phyloP scores from a whole-genome alignment of 345 rosid genomes.

The Bretschneidera sinensis region DNA sequence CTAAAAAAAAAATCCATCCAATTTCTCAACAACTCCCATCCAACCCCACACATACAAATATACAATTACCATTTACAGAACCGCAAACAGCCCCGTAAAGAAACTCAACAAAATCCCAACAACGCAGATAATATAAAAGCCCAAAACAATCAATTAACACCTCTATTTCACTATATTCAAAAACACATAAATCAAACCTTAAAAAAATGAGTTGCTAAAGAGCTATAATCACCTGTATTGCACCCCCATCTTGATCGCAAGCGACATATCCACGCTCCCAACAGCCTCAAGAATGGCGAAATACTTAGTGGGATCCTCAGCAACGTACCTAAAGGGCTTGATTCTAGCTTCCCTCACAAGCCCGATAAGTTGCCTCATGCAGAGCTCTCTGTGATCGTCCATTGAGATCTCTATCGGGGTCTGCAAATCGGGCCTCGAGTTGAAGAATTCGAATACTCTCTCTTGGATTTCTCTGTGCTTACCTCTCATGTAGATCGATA shows the following conservation, averaged over 20 bases:
- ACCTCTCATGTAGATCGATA: constrained; percentile 65
- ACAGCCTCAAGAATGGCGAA: constrained; percentile 80
- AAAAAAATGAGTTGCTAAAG: neutral
- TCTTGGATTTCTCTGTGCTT: constrained; percentile 79
- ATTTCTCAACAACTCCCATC: no score
- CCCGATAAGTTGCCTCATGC: constrained; percentile 75
- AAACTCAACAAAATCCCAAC: no score
- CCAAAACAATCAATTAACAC: neutral
- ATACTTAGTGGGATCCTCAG: constrained; percentile 78
- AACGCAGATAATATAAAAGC: no score
- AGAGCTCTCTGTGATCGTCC: constrained; percentile 78
- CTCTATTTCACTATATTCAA: neutral
- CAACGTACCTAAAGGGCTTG: constrained; percentile 58
- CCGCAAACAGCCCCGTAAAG: no score
- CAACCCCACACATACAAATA: no score
- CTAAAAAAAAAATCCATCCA: no score
- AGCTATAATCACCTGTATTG: constrained; percentile 63
- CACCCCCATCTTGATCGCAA: constrained; percentile 92
- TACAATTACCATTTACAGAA: no score
- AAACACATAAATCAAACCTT: neutral
- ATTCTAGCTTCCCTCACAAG: constrained; percentile 76
- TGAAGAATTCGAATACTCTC: constrained; percentile 51
- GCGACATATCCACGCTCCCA: constrained; percentile 87
- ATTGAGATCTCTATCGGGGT: constrained; percentile 85
- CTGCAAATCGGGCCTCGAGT: constrained; percentile 71